Evolutionary conservation across 2,329 filamentous ascomycete species (phyloP), one percentile per base, ranked within the genome.

Genomic region (Aspergillus sp.): DNA sequence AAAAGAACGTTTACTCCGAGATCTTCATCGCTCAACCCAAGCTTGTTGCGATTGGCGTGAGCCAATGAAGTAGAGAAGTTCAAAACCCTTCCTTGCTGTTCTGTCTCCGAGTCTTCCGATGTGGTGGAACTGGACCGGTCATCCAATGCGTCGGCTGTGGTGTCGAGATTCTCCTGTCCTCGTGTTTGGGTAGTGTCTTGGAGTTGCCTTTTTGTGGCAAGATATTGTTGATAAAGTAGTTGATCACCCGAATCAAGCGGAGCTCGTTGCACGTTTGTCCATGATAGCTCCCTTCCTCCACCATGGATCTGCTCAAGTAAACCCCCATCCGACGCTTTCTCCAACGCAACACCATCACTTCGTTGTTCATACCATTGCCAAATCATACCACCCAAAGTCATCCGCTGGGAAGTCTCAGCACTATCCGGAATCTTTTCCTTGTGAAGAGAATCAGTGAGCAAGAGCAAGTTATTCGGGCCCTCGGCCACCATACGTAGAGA

Each of bases 1-100:
- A 97, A 77, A 7, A 98, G 74, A 38, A 98, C 81, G 53, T 94
- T 96, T 52, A 97, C 83, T 12, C 93, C 93, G 3, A 97, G 75
- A 55, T 97, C 93, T 51, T 91, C 88, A 53, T 96, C 90, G 42
- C 82, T 90, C 33, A 95, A 74, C 0, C 87, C 88, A 26, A 91
- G 79, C 65, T 95, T 95, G 62, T 89, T 91, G 48, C 89, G 82
- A 50, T 83, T 85, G 7, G 86, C 83, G 66, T 95, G 89, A 7
- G 86, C 88, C 56, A 96, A 76, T 1, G 88, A 88, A 0, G 88
- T 85, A 0, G 90, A 90, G 5, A 93, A 84, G 51, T 95, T 97
- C 31, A 98, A 73, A 6, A 90, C 88, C 60, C 91, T 90, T 46
- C 91, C 91, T 67, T 96, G 91, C 50, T 94, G 87, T 57, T 95